phyloP scores from a whole-genome alignment of 2,329 filamentous ascomycete species.

The Beauveria australis region DNA sequence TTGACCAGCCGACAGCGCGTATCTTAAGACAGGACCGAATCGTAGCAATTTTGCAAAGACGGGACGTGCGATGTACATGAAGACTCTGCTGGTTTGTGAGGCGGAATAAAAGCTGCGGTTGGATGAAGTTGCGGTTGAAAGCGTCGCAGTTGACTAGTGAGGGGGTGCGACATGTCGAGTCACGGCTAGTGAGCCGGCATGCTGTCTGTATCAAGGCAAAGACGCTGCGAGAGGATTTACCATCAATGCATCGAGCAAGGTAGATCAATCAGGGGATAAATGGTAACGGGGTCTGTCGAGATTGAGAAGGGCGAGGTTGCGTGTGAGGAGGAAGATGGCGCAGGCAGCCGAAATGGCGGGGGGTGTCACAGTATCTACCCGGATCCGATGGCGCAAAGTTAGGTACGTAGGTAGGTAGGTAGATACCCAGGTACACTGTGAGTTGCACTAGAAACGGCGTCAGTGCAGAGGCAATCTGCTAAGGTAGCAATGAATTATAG shows the following conservation, averaged over 20 bases:
- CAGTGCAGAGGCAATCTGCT: neutral
- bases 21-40: no score
- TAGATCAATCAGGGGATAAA: neutral
- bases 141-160: neutral
- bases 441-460: neutral
- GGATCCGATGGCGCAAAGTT: neutral
- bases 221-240: neutral
- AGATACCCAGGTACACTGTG: neutral
- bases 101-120: neutral
- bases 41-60: neutral
- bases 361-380: no score
- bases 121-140: neutral
- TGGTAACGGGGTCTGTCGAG: neutral
- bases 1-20: neutral
- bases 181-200: neutral
- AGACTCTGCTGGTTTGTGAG: neutral
- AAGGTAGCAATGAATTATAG: no score
- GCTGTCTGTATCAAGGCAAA: neutral
- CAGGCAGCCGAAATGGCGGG: neutral
- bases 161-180: slow-evolving; percentile 3
- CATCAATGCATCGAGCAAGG: neutral
- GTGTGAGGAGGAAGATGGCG: neutral
- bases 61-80: neutral
- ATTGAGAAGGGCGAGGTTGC: neutral
- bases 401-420: no score